Evolutionary conservation across 1,139 yeast species (phyloP), one percentile per base, ranked within the genome.

Genomic region (Scheffersomyces segobiensis): DNA sequence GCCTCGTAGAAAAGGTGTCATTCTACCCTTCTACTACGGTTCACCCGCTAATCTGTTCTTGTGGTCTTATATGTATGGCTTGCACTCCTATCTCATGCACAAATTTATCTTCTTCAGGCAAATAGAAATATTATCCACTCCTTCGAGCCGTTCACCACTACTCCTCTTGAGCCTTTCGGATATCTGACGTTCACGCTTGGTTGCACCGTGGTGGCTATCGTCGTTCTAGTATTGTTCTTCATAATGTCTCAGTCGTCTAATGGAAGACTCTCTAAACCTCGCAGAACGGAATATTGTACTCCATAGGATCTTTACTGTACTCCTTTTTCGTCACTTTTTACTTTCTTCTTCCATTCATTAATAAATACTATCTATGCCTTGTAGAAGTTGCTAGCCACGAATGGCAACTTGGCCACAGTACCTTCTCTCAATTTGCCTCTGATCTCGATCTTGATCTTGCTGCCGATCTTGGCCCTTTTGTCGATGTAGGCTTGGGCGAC

Each of bases 401-500:
- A 91, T 19, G 99, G 99, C 83, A 93, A 82, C 74, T 91, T 91
- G 49, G 87, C 80, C 42, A 93, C 84, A 47, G 73, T 80, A 5
- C 92, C 97, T 52, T 88, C 89, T 71, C 96, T 87, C 67, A 82
- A 74, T 71, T 93, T 93, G 63, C 95, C 96, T 72, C 98, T 85
- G 57, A 95, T 89, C 66, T 91, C 89, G 60, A 93, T 87, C 64
- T 85, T 76, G 51, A 93, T 80, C 55, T 83, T 80, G n/a, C 93
- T 85, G 1, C 97, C 98, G 52, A 85, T 80, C 77, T 93, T 95
- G 67, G 78, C 81, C n/a, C 85, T 86, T 67, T 91, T 88, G 62
- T 89, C 83, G 50, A 95, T 83, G 74, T 91, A 95, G 6, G 90
- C 97, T 83, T 93, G 97, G 24, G 97, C 98, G 60, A 95, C 89